These are phyloP conservation scores for Cystobasidium onofrii DNA, from an alignment of 768 basidiomycete species.

Conservation along the genomic window DNA sequence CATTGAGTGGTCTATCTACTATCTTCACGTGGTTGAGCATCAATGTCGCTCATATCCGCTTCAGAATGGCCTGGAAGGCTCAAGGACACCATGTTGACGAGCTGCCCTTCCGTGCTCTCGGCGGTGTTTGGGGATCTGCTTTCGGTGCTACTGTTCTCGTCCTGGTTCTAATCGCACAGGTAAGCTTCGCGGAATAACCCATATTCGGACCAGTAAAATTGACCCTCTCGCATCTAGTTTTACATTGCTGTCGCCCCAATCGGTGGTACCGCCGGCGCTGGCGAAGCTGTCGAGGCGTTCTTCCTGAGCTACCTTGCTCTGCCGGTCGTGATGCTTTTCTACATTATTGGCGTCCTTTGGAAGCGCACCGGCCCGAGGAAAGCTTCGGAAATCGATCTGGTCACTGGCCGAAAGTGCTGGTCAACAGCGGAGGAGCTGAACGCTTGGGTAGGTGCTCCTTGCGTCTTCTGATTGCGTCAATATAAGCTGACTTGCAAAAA, in stretches of 20 bases:
- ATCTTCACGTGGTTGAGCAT: conserved; percentile 49
- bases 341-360: conserved; percentile 35
- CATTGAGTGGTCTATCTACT: conserved; percentile 60
- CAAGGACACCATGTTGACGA: conserved; percentile 39
- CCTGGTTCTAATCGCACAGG: conserved; percentile 51
- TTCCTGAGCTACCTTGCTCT: conserved; percentile 1
- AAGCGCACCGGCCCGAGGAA: conserved; percentile 36
- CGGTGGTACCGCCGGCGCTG: conserved; percentile 23
- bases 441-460: conserved; percentile 15
- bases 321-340: conserved; percentile 39
- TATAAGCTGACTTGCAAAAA: background rate
- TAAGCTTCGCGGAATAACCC: conserved; percentile 35
- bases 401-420: conserved; percentile 41
- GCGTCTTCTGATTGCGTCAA: too few species aligned
- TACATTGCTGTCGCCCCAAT: conserved; percentile 37
- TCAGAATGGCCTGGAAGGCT: conserved; percentile 39
- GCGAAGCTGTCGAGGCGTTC: background rate
- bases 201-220: too few species aligned
- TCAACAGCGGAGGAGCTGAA: conserved; percentile 39
- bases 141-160: conserved; percentile 34
- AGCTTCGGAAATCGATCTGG: conserved; percentile 40
- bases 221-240: conserved; percentile 38
- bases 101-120: conserved; percentile 39
- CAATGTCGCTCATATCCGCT: conserved; percentile 41
- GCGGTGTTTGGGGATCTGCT: conserved; percentile 38